Evolutionary conservation across 345 rosid genomes (phyloP).

Genomic region (Trapa bicornis): DNA sequence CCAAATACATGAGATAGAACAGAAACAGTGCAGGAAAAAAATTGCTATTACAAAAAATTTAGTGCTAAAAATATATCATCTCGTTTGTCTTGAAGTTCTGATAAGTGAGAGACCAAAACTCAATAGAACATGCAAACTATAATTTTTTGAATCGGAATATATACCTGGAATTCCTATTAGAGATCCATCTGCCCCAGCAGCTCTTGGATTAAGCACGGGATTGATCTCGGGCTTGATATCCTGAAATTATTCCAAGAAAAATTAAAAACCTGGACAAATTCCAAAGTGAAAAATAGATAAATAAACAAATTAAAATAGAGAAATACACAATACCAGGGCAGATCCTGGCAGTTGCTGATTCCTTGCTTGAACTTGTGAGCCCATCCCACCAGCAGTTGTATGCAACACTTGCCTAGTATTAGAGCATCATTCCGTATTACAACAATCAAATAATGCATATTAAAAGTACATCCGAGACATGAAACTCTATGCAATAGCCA

Average conservation of each 20-base stretch:
- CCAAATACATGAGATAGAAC: not conserved
- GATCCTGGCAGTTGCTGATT: constrained; percentile 76
- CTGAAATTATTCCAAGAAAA: constrained; percentile 30
- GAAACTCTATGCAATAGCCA: not conserved
- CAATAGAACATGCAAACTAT: not conserved
- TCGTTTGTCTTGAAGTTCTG: not conserved
- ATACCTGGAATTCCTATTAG: constrained; percentile 87
- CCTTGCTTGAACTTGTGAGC: constrained; percentile 81
- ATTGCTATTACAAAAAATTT: not conserved
- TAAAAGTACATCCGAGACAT: not conserved
- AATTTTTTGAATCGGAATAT: not conserved
- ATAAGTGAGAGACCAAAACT: not conserved
- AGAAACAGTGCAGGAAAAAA: not conserved
- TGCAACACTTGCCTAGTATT: constrained; percentile 88
- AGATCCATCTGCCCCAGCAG: constrained; percentile 78
- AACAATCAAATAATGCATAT: not conserved
- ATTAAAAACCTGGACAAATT: constrained; percentile 12
- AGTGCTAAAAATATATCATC: not conserved
- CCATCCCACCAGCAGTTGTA: constrained; percentile 71
- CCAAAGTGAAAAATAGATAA: not conserved
- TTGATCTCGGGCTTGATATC: constrained; percentile 85
- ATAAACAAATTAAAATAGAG: not conserved
- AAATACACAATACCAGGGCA: constrained; percentile 38
- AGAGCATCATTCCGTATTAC: constrained; percentile 3
- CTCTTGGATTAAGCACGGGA: constrained; percentile 77